A percentile compares a stretch with the other conserved stretches of the same genome.
phyloP scores from a whole-genome alignment of 1,284 basidiomycete genomes.

The Cerioporus squamosus region DNA sequence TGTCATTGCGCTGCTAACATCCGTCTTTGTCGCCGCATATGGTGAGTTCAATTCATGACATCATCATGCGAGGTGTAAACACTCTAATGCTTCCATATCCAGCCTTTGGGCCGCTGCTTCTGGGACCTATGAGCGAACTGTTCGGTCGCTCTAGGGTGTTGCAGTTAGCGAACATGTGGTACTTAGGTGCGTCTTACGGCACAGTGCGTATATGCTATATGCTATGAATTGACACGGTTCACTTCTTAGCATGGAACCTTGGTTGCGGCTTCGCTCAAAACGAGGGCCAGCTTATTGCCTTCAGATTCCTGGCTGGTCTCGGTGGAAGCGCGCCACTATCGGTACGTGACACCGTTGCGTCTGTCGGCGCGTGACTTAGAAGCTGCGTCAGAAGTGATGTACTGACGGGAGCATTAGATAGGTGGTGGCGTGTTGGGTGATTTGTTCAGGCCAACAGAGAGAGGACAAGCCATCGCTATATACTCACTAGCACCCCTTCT shows the following conservation, averaged over 20 bases:
- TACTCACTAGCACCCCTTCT: conserved; percentile 51
- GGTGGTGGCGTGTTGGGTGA: conserved; percentile 56
- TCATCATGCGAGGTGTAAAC: not conserved
- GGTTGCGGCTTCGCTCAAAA: conserved; percentile 68
- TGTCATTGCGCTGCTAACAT: conserved; percentile 62
- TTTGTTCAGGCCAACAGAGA: conserved; percentile 48
- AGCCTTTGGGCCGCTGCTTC: conserved; percentile 58
- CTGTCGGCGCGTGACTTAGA: no score
- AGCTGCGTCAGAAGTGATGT: no score
- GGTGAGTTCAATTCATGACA: no score
- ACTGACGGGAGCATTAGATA: conserved; percentile 25
- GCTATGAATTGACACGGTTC: no score
- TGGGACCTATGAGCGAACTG: conserved; percentile 63
- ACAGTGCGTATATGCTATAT: no score
- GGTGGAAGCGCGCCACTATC: conserved; percentile 67
- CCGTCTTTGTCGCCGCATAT: conserved; percentile 71
- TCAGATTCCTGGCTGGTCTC: conserved; percentile 67
- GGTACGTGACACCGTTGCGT: conserved; percentile 43
- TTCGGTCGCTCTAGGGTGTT: conserved; percentile 44
- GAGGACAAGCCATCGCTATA: conserved; percentile 50
- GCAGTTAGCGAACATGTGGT: conserved; percentile 61
- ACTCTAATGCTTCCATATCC: not conserved
- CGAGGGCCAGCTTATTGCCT: conserved; percentile 59
- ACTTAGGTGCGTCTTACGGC: conserved; percentile 45
- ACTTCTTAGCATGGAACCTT: conserved; percentile 69